Evolutionary conservation across 441 rosid species (phyloP).

Genomic region (Pelargonium fulgidum): DNA sequence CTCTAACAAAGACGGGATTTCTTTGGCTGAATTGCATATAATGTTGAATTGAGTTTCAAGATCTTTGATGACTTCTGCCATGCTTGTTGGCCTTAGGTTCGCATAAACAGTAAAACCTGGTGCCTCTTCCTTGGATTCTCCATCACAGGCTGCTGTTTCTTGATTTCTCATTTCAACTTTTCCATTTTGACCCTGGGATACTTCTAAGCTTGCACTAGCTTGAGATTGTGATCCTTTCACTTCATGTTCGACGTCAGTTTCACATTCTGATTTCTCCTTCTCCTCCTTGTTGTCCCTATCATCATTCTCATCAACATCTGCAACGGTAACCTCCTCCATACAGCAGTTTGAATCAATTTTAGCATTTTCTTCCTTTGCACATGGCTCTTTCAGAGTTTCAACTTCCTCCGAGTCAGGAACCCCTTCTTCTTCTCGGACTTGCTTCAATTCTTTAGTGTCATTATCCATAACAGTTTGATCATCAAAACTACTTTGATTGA

Average conservation of each 20-base stretch:
- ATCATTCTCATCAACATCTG: conserved; percentile 33
- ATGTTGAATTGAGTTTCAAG: conserved; percentile 67
- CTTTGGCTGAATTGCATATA: conserved; percentile 61
- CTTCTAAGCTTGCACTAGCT: conserved; percentile 37
- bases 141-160: conserved; percentile 46
- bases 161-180: conserved; percentile 48
- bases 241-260: conserved; percentile 33
- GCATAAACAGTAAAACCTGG: conserved; percentile 89
- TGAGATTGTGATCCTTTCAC: conserved; percentile 31
- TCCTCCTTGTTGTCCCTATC: conserved; percentile 27
- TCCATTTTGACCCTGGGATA: conserved; percentile 41
- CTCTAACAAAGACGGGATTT: conserved; percentile 71
- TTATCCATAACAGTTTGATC: conserved; percentile 62
- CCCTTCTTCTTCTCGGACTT: conserved; percentile 94
- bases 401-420: conserved; percentile 91
- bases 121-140: conserved; percentile 42
- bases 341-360: conserved; percentile 25
- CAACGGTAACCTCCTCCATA: conserved; percentile 59
- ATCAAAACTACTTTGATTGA: conserved; percentile 37
- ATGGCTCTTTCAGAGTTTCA: conserved; percentile 50
- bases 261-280: conserved; percentile 33
- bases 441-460: conserved; percentile 69
- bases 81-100: conserved; percentile 83
- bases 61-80: conserved; percentile 89
- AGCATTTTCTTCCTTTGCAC: conserved; percentile 30